These are phyloP conservation scores for Colletotrichum salicis DNA, from an alignment of 2,329 filamentous ascomycete species.

Conservation along the genomic window DNA sequence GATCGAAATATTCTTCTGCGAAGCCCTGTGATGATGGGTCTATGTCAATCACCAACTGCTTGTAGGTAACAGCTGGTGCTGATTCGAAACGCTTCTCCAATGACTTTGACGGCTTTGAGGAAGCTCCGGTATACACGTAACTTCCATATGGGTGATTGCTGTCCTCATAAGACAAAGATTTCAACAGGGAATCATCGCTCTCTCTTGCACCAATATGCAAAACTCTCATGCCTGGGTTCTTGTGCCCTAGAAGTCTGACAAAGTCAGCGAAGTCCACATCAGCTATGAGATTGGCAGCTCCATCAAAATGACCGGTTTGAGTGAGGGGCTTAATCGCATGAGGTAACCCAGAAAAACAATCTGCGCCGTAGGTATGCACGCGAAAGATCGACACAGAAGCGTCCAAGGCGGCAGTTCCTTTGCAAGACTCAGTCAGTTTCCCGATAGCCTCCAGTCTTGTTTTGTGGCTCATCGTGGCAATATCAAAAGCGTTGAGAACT, in stretches of 20 bases:
- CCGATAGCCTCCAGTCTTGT: not conserved
- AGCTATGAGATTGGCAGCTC: not conserved
- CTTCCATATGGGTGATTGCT: not conserved
- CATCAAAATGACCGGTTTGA: not conserved
- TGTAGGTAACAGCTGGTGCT: not conserved
- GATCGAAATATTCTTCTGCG: slow-evolving; percentile 44
- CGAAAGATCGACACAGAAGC: not conserved
- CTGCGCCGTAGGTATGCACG: not conserved
- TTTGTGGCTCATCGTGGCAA: not conserved
- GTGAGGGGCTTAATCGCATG: not conserved
- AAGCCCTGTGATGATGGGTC: slow-evolving; percentile 39
- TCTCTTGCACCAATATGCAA: slow-evolving; percentile 7
- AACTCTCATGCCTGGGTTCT: slow-evolving; percentile 36
- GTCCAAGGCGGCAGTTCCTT: not conserved
- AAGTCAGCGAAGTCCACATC: slow-evolving; percentile 14
- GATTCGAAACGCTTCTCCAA: not conserved
- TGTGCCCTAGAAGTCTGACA: slow-evolving; percentile 38
- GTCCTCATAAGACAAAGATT: not conserved
- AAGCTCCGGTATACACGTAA: slow-evolving; percentile 45
- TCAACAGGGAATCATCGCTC: not conserved
- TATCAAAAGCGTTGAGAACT: not conserved
- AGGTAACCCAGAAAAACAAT: slow-evolving; percentile 4
- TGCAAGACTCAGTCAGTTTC: not conserved
- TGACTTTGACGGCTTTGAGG: slow-evolving; percentile 31
- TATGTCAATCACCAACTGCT: slow-evolving; percentile 42